phyloP scores from a whole-genome alignment of 78 protist genomes.

The Planoprotostelium fungivorum region DNA sequence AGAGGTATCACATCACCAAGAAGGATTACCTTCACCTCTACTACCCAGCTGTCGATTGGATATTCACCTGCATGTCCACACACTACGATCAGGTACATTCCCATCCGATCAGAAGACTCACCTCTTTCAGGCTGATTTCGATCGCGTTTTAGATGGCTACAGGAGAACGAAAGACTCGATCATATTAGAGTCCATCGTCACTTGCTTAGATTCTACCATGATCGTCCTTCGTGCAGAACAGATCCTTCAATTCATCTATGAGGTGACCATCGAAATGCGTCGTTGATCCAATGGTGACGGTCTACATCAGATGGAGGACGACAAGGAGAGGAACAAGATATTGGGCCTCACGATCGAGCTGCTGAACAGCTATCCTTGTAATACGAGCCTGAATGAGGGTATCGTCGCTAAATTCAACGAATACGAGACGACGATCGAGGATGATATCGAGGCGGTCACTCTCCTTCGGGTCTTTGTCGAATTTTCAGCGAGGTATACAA shows the following conservation, averaged over 20 bases:
- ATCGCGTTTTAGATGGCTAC: neutral
- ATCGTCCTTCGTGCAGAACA: neutral
- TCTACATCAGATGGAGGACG: no score
- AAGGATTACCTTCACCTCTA: conserved; percentile 58
- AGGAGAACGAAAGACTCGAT: neutral
- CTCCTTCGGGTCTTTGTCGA: neutral
- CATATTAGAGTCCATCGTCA: neutral
- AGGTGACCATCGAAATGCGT: no score
- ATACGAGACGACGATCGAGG: neutral
- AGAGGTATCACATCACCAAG: conserved; percentile 10
- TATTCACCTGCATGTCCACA: conserved; percentile 43
- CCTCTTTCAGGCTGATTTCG: neutral
- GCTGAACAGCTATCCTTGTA: no score
- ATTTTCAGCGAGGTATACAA: neutral
- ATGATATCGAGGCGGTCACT: neutral
- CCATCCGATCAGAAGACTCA: neutral
- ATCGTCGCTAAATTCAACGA: neutral
- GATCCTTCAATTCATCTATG: neutral
- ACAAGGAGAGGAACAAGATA: no score
- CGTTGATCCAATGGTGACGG: no score
- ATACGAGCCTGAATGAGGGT: no score
- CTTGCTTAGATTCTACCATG: neutral
- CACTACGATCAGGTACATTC: neutral
- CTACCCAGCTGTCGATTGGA: conserved; percentile 74
- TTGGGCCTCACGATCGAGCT: no score